Base-by-base conservation (phyloP, 2,329 filamentous ascomycete genomes). In the Xylaria multiplex region DNA sequence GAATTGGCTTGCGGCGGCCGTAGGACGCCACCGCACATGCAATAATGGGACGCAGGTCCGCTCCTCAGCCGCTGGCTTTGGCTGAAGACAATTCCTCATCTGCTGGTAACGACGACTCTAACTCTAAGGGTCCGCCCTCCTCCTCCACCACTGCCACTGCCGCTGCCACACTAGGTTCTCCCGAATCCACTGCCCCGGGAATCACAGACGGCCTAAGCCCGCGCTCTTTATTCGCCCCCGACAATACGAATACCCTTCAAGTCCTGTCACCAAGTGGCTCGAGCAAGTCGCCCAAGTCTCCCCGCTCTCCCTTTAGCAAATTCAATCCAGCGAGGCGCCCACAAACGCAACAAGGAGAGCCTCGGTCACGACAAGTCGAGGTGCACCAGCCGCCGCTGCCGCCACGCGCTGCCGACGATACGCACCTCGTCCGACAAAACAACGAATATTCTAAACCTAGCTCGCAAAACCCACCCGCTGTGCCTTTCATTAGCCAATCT, bases 1-100 rank as follows among this genome's bases (percentile, higher is more conserved):
- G 64, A 64, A 65, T 65, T 69, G 67, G 69, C 65, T 57, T 62
- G 59, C 62, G 45, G 54, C 59, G 52, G 64, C 46, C 64, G 55
- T 60, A 48, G 42, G 53, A 70, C 63, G 65, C 67, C 65, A 67
- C 68, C 62, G 50, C 64, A 64, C 59, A 64, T 67, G 68, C 68
- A 69, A 78, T 66, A 70, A 88, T 88, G 85, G 85, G 82, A 79
- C 86, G 85, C 77, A 88, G 86, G 79, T 79, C 83, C 75, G 84
- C 82, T 78, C 86, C 85, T 71, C 83, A 87, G 81, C 85, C 86
- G 79, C 82, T 88, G 79, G 79, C 82, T 76, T 81, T 88, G 78
- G 79, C 81, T 73, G 81, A 81, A 71, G 80, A 81, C 70, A 74
- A 77, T 65, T 75, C 76, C 69, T 75, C 74, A 58, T 67, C 72